A percentile compares a stretch with the other conserved stretches of the same genome.
Conservation (phyloP, 208 protist species). For the Crithidia expoeki region DNA sequence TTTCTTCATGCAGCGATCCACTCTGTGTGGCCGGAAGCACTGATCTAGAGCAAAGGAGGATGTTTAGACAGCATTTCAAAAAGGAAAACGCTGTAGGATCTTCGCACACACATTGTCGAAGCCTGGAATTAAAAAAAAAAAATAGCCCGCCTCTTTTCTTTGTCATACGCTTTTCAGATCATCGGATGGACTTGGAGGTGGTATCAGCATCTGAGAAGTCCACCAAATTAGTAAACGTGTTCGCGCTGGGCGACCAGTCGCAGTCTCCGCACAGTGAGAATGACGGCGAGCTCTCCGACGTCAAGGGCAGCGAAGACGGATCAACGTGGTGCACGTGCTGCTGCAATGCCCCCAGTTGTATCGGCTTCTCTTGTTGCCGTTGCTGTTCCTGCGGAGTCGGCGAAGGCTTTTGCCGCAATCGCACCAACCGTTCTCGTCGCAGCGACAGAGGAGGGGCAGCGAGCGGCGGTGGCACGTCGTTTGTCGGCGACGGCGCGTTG, state of each 20-base stretch:
- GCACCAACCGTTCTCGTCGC: not conserved
- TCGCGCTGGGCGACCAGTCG: slow-evolving; percentile 39
- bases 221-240: slow-evolving; percentile 78
- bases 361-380: not conserved
- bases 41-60: no score
- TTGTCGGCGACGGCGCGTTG: not conserved
- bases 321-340: slow-evolving; percentile 14
- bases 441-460: slow-evolving; percentile 5
- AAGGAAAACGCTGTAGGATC: no score
- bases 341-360: not conserved
- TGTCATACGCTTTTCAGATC: not conserved
- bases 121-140: no score
- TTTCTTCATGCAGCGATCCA: no score
- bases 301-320: slow-evolving; percentile 28
- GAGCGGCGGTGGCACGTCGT: slow-evolving; percentile 17
- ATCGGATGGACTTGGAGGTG: slow-evolving; percentile 36
- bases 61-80: no score
- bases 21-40: no score
- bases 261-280: slow-evolving; percentile 12
- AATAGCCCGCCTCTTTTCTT: slow-evolving; percentile 2
- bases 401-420: not conserved
- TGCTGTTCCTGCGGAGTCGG: slow-evolving; percentile 3
- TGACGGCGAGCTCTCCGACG: slow-evolving; percentile 15
- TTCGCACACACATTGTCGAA: no score
- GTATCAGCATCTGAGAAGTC: slow-evolving; percentile 69